Base-by-base conservation (phyloP, 106 monocot species). In the Apostasia shenzhenica region DNA sequence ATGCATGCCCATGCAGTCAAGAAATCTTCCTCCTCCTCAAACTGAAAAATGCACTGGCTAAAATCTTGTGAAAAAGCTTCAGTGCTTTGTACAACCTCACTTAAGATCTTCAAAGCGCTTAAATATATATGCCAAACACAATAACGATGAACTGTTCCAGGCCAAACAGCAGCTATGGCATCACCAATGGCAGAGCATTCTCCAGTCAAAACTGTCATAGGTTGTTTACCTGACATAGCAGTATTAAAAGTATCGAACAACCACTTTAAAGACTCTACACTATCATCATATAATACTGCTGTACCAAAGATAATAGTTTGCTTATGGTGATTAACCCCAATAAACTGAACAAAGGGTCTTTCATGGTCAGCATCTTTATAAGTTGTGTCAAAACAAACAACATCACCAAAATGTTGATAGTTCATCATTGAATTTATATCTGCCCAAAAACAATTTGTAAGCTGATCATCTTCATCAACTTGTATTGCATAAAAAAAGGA, bases 261-360 rank as follows among this genome's bases (percentile, higher is more conserved):
- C 84, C 84, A 85, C 37, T 78, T 85, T 14, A 81, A 74, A 43
- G 81, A 85, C 67, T 80, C 74, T 8, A 73, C 49, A 38, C 70
- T 70, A 54, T 85, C 84, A 74, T 81, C 81, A 67, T 78, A 85
- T 13, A 85, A 9, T 56, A 85, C 58, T 62, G 84, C 74, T 14
- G 77, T 41, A 70, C 74, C 84, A 74, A 85, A 85, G 37, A 77
- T 56, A 41, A 78, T 53, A 9, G 67, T 50, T 70, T 84, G 84
- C 55, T 77, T 79, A 68, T 84, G 84, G 76, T 84, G 80, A 72
- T 84, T 84, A 41, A 84, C 73, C 73, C 84, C 84, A 70, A 71
- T 2, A 66, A 85, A 85, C 50, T 67, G 73, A 40, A 68, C 72
- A 60, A 85, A 72, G 40, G 84, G 84, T 37, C 81, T 77, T 10